Evolutionary conservation across 805 yeast species (phyloP), one percentile per base, ranked within the genome.

Genomic region (Suhomyces xylopsoci): DNA sequence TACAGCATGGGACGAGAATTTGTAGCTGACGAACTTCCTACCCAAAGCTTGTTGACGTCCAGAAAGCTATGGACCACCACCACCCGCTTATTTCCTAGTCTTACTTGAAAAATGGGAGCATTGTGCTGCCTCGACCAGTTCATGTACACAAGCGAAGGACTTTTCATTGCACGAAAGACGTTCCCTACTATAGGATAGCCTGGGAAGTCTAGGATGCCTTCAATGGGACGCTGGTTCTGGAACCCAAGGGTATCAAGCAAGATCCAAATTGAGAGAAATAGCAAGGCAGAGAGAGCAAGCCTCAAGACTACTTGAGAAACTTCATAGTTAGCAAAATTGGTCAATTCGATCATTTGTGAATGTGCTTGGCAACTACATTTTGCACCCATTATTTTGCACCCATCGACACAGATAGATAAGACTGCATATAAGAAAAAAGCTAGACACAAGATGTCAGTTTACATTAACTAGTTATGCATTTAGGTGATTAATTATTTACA

Each of bases 1-100:
- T 81, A 81, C 50, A 80, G 71, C 19, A 76, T 66, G 0, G 94
- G 94, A 42, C 96, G 70, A 1, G 93, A 87, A 58, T 82, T 84
- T 54, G 81, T 81, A 3, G 84, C 80, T 32, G 72, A 63, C 7
- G 83, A 69, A 44, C 66, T 55, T 14, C 59, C 60, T 25, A 78
- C 64, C 88, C 88, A 86, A 3, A 88, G 66, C 22, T 70, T 70
- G 38, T 67, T 64, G 1, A 84, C 82, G 6, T 85, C 78, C 3
- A 76, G 79, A 57, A 70, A 84, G 1, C 87, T 78, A 62, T 88
- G 86, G n/a, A 83, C 92, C 15, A 88, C 84, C 10, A 88, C 77
- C 1, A 85, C 80, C 12, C 79, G 68, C 40, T 67, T 73, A 17
- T 63, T 68, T 0, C 96, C 96, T 50, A 88, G 65, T 46, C 87